Evolutionary conservation across 202 grass and related monocot genomes (phyloP).

Genomic region (Brachypodium distachyon): DNA sequence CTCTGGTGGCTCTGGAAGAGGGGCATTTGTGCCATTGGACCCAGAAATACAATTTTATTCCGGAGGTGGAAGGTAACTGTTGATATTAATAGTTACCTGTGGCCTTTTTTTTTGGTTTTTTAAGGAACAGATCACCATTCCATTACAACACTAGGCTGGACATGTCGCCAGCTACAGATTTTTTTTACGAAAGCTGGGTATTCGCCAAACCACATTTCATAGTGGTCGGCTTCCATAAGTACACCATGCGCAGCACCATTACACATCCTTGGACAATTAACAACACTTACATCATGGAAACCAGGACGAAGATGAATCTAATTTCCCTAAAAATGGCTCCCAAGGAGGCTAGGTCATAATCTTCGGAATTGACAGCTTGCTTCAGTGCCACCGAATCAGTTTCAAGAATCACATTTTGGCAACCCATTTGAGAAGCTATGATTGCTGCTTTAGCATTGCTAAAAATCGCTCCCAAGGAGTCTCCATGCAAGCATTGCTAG

Average conservation of each 20-base stretch:
- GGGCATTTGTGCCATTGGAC: conserved; percentile 24
- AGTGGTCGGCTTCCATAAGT: too few species aligned
- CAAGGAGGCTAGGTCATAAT: background rate
- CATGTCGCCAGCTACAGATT: too few species aligned
- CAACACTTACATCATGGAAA: background rate
- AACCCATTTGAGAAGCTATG: background rate
- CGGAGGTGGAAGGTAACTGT: conserved; percentile 42
- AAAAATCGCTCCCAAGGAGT: background rate
- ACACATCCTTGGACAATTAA: background rate
- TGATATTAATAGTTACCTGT: conserved; percentile 1
- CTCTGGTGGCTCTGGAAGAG: conserved; percentile 53
- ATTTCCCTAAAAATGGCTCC: background rate
- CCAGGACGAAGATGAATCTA: background rate
- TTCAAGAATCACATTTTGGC: background rate
- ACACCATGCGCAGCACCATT: too few species aligned
- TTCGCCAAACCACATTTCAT: too few species aligned
- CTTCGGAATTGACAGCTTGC: too few species aligned
- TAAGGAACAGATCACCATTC: too few species aligned
- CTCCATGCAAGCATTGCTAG: too few species aligned
- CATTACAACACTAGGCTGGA: too few species aligned
- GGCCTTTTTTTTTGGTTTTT: too few species aligned
- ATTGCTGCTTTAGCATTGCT: background rate
- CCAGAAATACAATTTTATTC: conserved; percentile 37
- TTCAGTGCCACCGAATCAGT: too few species aligned
- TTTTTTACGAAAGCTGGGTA: too few species aligned